Evolutionary conservation across 306 rosid species (phyloP), one percentile per base, ranked within the genome.

Genomic region (Castanea crenata): DNA sequence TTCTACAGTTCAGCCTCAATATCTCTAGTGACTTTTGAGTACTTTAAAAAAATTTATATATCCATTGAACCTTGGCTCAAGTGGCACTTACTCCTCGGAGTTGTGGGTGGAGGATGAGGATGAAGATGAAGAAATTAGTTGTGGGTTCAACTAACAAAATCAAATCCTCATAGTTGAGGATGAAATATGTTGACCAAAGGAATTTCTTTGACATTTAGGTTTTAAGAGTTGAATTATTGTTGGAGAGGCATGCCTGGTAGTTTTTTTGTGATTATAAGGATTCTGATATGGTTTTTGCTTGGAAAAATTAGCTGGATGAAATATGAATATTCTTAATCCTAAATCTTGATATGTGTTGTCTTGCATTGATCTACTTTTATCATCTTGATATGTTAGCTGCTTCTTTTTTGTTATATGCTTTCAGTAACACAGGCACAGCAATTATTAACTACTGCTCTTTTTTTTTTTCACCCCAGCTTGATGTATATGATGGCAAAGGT

Each of bases 401-500:
- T 73, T 5, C 51, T 35, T 74, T 32, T 32, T 38, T 23, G 23
- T 81, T 68, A 19, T 25, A 10, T 19, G 52, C 27, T 20, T 7
- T 74, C 14, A 57, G 15, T 67, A 21, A 54, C 80, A 76, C 67
- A 32, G 67, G 63, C 55, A 61, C 72, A 55, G 23, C 74, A 18
- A 69, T 23, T 13, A 44, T 75, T 87, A 31, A 88, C 70, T 11
- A 76, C 23, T 0, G 15, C 9, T 23, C 23, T 23, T 23, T 18
- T 74, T 57, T 5, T 7, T 41, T 15, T 35, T 77, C 78, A 38
- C 83, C 55, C 62, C 96, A 95, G 99, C 99, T 95, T 71, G 99
- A 92, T 81, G 46, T 84, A 20, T 82, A 87, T 77, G 97, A 95
- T 67, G 99, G 99, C 72, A 90, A 87, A 87, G 91, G 89, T 83